Percentiles rank a stretch among this genome's conserved stretches.
phyloP scores from a whole-genome alignment of 345 rosid species.

The Noccaea bulbosa region DNA sequence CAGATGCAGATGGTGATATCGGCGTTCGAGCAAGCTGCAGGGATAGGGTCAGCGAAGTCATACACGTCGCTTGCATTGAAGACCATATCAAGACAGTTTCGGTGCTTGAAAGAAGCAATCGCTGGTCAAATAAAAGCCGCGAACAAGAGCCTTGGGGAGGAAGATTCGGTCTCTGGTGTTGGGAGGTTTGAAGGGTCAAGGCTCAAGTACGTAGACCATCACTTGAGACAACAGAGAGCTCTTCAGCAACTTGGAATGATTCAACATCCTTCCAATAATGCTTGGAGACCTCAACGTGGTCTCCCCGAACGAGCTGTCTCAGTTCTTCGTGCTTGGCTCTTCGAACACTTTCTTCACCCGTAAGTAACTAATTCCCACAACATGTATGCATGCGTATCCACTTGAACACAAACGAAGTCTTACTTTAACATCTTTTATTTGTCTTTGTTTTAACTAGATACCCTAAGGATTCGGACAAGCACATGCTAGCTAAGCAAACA shows the following conservation, averaged over 20 bases:
- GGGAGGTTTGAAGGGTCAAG: conserved; percentile 86
- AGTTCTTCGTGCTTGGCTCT: conserved; percentile 97
- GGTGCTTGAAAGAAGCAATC: conserved; percentile 92
- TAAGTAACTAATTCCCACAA: conserved; percentile 45
- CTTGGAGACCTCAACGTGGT: conserved; percentile 99
- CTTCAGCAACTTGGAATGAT: conserved; percentile 96
- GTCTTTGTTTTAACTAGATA: conserved; percentile 54
- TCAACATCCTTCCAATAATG: conserved; percentile 75
- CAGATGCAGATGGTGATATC: conserved; percentile 94
- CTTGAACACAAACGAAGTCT: conserved; percentile 11
- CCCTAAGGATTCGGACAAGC: conserved; percentile 96
- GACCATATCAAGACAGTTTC: conserved; percentile 93
- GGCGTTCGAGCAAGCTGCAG: conserved; percentile 87
- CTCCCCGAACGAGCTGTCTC: conserved; percentile 94
- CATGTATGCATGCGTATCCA: neutral
- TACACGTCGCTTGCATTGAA: conserved; percentile 87
- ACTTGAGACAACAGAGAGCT: conserved; percentile 90
- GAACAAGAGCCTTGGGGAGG: conserved; percentile 90
- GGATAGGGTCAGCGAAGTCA: conserved; percentile 84
- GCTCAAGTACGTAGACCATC: conserved; percentile 91
- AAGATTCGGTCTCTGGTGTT: conserved; percentile 58
- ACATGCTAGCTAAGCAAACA: conserved; percentile 90
- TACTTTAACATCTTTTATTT: conserved; percentile 7
- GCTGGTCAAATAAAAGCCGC: conserved; percentile 81
- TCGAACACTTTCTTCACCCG: conserved; percentile 99